A percentile compares a stretch with the other conserved stretches of the same genome.
These are phyloP conservation scores for Saccharomyces hybrid DNA, from an alignment of 1,139 yeast species.

Conservation along the genomic window DNA sequence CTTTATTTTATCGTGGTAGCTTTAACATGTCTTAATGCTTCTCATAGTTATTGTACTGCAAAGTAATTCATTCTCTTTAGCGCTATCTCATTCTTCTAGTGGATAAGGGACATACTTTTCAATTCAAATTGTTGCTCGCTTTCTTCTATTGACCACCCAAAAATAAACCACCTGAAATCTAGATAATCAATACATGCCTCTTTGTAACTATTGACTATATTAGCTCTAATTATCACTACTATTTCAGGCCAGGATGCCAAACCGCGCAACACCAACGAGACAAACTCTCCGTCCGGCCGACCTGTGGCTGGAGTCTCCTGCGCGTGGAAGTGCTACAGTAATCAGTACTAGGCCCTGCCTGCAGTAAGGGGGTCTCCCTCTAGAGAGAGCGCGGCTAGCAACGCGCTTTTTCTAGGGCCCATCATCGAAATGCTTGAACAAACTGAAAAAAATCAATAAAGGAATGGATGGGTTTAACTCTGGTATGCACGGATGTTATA, in stretches of 20 bases:
- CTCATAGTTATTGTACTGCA: background rate
- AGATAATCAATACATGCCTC: background rate
- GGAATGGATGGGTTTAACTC: too few species aligned
- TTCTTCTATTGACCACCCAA: slow-evolving; percentile 5
- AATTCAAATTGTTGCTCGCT: background rate
- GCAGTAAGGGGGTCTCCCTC: background rate
- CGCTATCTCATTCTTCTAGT: background rate
- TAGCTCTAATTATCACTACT: background rate
- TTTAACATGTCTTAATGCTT: background rate
- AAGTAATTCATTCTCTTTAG: background rate
- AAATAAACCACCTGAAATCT: background rate
- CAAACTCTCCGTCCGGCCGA: background rate
- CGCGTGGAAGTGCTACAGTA: background rate
- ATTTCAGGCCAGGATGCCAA: slow-evolving; percentile 1
- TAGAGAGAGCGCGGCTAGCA: background rate
- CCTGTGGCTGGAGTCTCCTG: background rate
- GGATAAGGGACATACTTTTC: background rate
- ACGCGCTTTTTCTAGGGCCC: background rate
- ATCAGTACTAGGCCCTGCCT: background rate
- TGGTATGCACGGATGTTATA: background rate
- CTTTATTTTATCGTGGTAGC: background rate
- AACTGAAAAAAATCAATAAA: background rate
- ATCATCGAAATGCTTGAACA: background rate
- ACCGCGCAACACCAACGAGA: background rate
- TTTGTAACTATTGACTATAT: background rate